These are phyloP conservation scores for Calocybe indica DNA, from an alignment of 768 basidiomycete genomes.

Conservation along the genomic window DNA sequence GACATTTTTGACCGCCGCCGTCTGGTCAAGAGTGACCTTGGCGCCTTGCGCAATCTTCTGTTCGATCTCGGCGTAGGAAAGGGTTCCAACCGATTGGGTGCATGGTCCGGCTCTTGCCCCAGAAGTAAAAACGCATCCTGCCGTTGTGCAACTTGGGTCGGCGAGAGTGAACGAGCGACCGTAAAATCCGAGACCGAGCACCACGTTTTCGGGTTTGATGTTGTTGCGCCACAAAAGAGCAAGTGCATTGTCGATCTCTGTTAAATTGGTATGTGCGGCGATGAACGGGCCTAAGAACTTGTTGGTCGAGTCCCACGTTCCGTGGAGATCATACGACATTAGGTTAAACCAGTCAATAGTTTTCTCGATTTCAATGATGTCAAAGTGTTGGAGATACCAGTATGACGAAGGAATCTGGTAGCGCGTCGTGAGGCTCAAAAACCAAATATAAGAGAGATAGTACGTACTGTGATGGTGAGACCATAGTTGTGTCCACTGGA, in stretches of 20 bases:
- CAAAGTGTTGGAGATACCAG: conserved; percentile 6
- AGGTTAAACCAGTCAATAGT: conserved; percentile 13
- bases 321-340: conserved; percentile 15
- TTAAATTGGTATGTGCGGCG: conserved; percentile 13
- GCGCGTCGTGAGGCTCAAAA: too few species aligned
- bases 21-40: conserved; percentile 2
- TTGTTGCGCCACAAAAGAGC: conserved; percentile 1
- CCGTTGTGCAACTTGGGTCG: conserved; percentile 3
- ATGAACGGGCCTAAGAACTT: conserved; percentile 4
- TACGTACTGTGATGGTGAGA: too few species aligned
- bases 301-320: conserved; percentile 11
- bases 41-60: background rate
- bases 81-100: conserved; percentile 8
- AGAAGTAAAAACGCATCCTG: conserved; percentile 10
- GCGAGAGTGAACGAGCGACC: conserved; percentile 13
- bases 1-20: conserved; percentile 10
- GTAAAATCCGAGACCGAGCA: conserved; percentile 15
- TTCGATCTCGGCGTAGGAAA: conserved; percentile 14
- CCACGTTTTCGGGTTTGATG: conserved; percentile 4
- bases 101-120: conserved; percentile 9
- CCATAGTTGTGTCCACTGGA: too few species aligned
- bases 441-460: too few species aligned
- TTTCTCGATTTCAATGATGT: conserved; percentile 7
- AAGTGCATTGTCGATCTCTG: conserved; percentile 12
- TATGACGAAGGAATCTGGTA: background rate